Evolutionary conservation across 75 land plant species (phyloP).

Genomic region (Pseudotsuga menziesii): DNA sequence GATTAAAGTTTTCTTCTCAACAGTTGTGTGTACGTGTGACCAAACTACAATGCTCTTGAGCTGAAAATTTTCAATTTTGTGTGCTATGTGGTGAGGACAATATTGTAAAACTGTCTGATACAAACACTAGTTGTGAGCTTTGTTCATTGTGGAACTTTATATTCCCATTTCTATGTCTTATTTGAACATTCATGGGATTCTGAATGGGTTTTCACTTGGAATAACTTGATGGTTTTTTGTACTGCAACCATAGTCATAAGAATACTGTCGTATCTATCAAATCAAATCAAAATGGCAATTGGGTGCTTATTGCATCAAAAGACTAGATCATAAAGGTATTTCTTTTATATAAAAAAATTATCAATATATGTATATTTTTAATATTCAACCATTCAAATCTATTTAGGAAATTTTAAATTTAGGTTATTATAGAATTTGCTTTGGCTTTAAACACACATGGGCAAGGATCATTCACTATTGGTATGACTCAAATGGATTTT

Average conservation of each 20-base stretch:
- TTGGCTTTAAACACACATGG: background rate
- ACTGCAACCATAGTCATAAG: constrained; percentile 96
- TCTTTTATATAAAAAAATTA: background rate
- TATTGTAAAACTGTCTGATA: constrained; percentile 98
- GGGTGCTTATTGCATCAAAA: constrained; percentile 92
- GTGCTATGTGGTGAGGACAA: constrained; percentile 87
- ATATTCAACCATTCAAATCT: background rate
- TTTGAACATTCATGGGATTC: background rate
- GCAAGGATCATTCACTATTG: no score
- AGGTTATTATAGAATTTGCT: background rate
- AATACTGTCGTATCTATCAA: constrained; percentile 85
- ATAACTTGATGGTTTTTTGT: background rate
- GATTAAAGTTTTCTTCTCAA: background rate
- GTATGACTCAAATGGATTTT: no score
- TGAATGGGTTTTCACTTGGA: background rate
- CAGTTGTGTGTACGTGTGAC: background rate
- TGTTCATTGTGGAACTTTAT: constrained; percentile 69
- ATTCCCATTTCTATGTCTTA: background rate
- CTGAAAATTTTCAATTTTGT: background rate
- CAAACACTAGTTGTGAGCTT: constrained; percentile 85
- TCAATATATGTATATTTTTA: background rate
- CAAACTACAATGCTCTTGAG: background rate
- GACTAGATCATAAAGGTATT: constrained; percentile 96
- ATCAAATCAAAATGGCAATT: constrained; percentile 99
- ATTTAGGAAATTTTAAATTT: background rate